phyloP scores from a whole-genome alignment of 1,139 yeast species.

The Lodderomyces beijingensis region DNA sequence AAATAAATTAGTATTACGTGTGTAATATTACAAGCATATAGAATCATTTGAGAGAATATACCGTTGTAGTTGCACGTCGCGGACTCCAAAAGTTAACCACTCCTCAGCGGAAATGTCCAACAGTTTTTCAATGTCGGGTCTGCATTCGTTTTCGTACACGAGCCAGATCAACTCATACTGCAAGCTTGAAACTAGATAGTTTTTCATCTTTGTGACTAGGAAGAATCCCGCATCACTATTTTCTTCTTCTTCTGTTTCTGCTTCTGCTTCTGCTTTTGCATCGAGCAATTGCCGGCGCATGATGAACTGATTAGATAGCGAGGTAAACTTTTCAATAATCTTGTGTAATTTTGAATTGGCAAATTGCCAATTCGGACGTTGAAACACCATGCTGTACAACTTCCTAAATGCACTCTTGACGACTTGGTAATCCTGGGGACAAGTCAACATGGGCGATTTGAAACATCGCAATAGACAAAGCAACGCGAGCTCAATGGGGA shows the following conservation, averaged over 20 bases:
- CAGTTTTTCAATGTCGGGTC: not conserved
- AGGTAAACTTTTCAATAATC: slow-evolving; percentile 29
- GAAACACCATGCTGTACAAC: slow-evolving; percentile 13
- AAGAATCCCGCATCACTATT: slow-evolving; percentile 19
- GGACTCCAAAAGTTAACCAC: slow-evolving; percentile 21
- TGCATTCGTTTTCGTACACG: slow-evolving; percentile 22
- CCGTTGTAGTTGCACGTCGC: slow-evolving; percentile 18
- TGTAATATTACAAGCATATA: too few species aligned
- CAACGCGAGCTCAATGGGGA: slow-evolving; percentile 34
- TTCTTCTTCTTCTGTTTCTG: not conserved
- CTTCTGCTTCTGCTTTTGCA: slow-evolving; percentile 6
- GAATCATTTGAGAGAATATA: slow-evolving; percentile 15
- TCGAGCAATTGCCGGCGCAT: too few species aligned
- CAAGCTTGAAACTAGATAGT: slow-evolving; percentile 37
- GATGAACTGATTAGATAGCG: slow-evolving; percentile 12
- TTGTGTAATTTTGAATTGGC: slow-evolving; percentile 26
- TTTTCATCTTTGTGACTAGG: slow-evolving; percentile 33
- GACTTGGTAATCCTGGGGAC: slow-evolving; percentile 26
- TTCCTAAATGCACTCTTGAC: slow-evolving; percentile 28
- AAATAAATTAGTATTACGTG: too few species aligned
- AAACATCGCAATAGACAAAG: slow-evolving; percentile 31
- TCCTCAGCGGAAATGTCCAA: slow-evolving; percentile 9
- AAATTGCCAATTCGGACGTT: slow-evolving; percentile 21
- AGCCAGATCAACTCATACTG: slow-evolving; percentile 41
- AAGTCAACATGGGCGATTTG: slow-evolving; percentile 33